Base-by-base conservation (phyloP, 2,329 filamentous ascomycete genomes). In the Clarireedia homoeocarpa region DNA sequence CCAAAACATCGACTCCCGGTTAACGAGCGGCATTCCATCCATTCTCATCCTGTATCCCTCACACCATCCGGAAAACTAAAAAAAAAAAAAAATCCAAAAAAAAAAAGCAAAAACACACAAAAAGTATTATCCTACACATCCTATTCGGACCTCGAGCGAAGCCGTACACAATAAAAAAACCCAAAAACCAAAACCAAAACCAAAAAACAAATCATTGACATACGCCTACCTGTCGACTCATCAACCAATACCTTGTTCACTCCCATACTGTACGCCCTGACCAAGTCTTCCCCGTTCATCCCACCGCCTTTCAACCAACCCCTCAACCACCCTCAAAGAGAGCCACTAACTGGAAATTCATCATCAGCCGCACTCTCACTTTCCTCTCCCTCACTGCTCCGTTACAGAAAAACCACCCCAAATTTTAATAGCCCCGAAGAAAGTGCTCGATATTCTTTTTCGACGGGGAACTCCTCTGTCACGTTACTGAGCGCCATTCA, bases 401-500 rank as follows among this genome's bases (percentile, higher is more conserved):
- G 3, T 10, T 36, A 42, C 40, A 42, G 5, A 23, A 42, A 27
- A 46, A 26, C 48, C 24, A 15, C 30, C 10, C 23, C 10, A 48
- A 27, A 20, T n/a, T 52, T 53, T 34, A 34, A 34, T 34, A 34
- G 30, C 30, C 20, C 39, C 4, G 20, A 40, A 4, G 7, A 6
- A 59, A 48, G 51, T 59, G 52, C 61, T 34, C 30, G 12, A 61
- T 61, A 53, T 27, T 50, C 24, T 54, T 58, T 53, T 59, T 62
- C 58, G 39, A 42, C 57, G 61, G 51, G 59, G 59, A 60, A 51
- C 17, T 36, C 5, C n/a, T 9, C 50, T 49, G 59, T 67, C 64
- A 67, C 63, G 63, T 65, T 66, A 66, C 61, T 15, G 20, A 30
- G 27, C 58, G 55, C 51, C 30, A 47, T 54, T 58, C 56, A 58